These are phyloP conservation scores for Trapa bicornis DNA, from an alignment of 345 rosid genomes.

Conservation along the genomic window DNA sequence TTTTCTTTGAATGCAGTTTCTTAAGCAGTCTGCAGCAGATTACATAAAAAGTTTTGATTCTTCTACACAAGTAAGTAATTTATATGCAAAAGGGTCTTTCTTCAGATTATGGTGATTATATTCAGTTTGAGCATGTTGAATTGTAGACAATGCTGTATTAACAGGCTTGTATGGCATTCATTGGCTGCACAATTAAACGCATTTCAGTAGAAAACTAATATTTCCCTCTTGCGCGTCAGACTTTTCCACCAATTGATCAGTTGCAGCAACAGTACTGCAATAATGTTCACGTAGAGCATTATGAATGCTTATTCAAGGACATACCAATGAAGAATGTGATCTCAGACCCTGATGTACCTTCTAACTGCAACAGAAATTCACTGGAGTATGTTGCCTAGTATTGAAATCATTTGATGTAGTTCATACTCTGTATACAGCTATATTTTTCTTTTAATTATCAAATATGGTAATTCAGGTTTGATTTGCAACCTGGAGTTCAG, in stretches of 20 bases:
- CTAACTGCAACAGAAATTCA: conserved; percentile 57
- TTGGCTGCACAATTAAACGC: not conserved
- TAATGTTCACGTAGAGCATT: conserved; percentile 35
- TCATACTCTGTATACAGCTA: no score
- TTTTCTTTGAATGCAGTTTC: conserved; percentile 44
- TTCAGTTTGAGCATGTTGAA: not conserved
- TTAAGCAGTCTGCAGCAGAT: conserved; percentile 58
- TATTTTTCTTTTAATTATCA: conserved; percentile 2
- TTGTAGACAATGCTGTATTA: not conserved
- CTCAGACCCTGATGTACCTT: conserved; percentile 75
- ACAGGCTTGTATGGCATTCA: not conserved
- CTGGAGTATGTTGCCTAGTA: conserved; percentile 46
- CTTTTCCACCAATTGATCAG: conserved; percentile 56
- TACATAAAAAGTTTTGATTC: conserved; percentile 63
- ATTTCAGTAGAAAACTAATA: not conserved
- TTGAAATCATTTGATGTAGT: conserved; percentile 5
- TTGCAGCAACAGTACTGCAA: conserved; percentile 55
- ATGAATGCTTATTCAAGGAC: conserved; percentile 25
- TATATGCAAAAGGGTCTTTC: not conserved
- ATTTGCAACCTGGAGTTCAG: conserved; percentile 60
- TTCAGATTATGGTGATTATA: not conserved
- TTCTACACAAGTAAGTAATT: conserved; percentile 56
- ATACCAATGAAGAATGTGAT: conserved; percentile 43
- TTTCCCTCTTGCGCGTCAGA: conserved; percentile 21
- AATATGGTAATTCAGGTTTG: conserved; percentile 44